Percentiles rank a stretch among this genome's conserved stretches.
These are phyloP conservation scores for Clonostachys sp. DNA, from an alignment of 2,329 filamentous ascomycete species.

Conservation along the genomic window DNA sequence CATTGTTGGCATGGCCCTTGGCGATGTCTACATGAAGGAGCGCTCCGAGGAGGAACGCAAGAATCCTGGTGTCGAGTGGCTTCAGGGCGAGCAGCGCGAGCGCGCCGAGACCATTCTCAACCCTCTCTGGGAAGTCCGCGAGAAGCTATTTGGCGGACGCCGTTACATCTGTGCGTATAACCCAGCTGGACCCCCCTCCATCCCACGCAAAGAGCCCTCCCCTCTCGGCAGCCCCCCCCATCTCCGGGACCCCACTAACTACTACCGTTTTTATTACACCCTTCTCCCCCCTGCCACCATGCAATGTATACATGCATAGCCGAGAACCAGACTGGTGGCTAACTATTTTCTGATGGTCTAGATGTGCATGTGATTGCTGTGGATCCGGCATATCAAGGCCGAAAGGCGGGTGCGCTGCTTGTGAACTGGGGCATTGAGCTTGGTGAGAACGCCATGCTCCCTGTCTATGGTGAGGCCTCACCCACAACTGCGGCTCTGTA, in stretches of 20 bases:
- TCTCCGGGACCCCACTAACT: background rate
- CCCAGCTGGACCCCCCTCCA: conserved; percentile 1
- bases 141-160: conserved; percentile 30
- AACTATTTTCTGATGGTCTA: conserved; percentile 4
- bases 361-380: conserved; percentile 38
- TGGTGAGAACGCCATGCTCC: conserved; percentile 26
- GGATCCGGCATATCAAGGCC: conserved; percentile 34
- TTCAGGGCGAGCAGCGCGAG: conserved; percentile 34
- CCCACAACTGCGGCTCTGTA: conserved; percentile 34
- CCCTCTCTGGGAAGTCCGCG: conserved; percentile 32
- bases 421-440: conserved; percentile 33
- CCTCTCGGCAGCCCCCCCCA: conserved; percentile 1
- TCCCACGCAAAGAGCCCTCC: conserved; percentile 1
- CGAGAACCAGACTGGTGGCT: background rate
- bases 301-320: too few relatives aligned
- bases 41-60: conserved; percentile 32
- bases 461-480: conserved; percentile 42
- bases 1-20: conserved; percentile 41
- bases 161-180: conserved; percentile 33
- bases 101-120: conserved; percentile 34
- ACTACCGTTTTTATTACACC: too few relatives aligned
- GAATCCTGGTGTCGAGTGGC: conserved; percentile 37
- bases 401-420: conserved; percentile 31
- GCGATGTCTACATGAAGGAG: conserved; percentile 32
- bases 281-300: too few relatives aligned